Percentiles rank a stretch among this genome's conserved stretches.
Conservation (phyloP, 441 rosid species). For the Eutrema salsugineum region DNA sequence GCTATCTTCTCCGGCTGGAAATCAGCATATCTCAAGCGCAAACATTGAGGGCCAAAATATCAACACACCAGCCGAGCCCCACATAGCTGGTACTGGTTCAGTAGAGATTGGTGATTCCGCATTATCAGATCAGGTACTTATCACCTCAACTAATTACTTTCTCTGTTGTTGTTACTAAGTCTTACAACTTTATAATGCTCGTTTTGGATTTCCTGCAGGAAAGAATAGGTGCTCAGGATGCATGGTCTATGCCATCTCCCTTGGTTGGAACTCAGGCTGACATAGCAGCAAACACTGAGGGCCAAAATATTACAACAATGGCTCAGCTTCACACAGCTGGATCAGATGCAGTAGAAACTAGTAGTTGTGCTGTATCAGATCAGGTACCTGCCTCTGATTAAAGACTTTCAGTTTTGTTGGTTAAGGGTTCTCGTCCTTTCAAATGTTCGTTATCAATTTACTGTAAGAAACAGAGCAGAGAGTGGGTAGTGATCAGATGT, state of each 20-base stretch:
- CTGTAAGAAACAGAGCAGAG: not conserved
- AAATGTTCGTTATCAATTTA: not conserved
- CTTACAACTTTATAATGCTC: conserved; percentile 7
- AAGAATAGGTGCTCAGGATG: conserved; percentile 9
- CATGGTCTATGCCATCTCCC: conserved; percentile 16
- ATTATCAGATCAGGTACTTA: conserved; percentile 22
- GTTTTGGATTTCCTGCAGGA: conserved; percentile 2
- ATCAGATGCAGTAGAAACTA: conserved; percentile 13
- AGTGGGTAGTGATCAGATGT: not conserved
- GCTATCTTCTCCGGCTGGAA: conserved; percentile 31
- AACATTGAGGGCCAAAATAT: conserved; percentile 25
- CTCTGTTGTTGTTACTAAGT: not conserved
- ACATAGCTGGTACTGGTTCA: conserved; percentile 5
- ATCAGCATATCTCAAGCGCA: conserved; percentile 31
- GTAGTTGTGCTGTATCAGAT: not conserved
- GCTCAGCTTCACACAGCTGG: conserved; percentile 9
- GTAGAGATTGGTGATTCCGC: conserved; percentile 19
- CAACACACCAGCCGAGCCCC: conserved; percentile 18
- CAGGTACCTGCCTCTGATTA: conserved; percentile 16
- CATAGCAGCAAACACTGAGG: conserved; percentile 6
- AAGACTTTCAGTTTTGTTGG: not conserved
- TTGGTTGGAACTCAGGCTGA: conserved; percentile 25
- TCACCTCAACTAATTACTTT: not conserved
- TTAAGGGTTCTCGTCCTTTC: not conserved
- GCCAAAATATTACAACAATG: conserved; percentile 9